Evolutionary conservation across 129 eudicot species (phyloP).

Genomic region (Pittosporum tobira): DNA sequence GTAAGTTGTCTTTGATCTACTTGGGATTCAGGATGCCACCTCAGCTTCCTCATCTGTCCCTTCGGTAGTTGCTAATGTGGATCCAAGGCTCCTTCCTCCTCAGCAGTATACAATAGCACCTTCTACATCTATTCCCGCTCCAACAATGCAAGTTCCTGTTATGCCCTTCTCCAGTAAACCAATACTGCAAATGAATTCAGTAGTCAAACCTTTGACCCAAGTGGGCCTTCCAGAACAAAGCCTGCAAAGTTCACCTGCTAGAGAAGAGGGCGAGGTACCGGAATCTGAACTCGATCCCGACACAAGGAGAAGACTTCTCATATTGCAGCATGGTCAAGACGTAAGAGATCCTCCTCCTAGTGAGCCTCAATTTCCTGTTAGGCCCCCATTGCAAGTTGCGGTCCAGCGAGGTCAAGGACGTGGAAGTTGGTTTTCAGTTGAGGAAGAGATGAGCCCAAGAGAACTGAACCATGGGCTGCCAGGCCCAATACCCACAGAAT

Average conservation of each 20-base stretch:
- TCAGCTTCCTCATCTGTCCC: slow-evolving; percentile 48
- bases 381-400: slow-evolving; percentile 56
- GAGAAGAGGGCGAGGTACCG: slow-evolving; percentile 98
- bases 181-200: slow-evolving; percentile 36
- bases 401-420: slow-evolving; percentile 54
- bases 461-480: slow-evolving; percentile 33
- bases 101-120: slow-evolving; percentile 32
- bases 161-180: slow-evolving; percentile 42
- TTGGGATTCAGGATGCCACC: slow-evolving; percentile 58
- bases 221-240: slow-evolving; percentile 50
- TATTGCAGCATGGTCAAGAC: slow-evolving; percentile 94
- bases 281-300: slow-evolving; percentile 97
- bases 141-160: slow-evolving; percentile 38
- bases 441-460: slow-evolving; percentile 73
- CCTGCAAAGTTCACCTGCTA: slow-evolving; percentile 83
- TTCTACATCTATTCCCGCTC: slow-evolving; percentile 33
- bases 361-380: slow-evolving; percentile 58
- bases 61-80: slow-evolving; percentile 35
- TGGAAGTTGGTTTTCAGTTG: slow-evolving; percentile 77
- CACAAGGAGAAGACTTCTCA: slow-evolving; percentile 88
- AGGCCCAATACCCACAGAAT: slow-evolving; percentile 61
- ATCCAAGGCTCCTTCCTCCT: slow-evolving; percentile 49
- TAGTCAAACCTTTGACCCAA: slow-evolving; percentile 44
- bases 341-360: slow-evolving; percentile 39
- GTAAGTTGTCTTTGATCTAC: slow-evolving; percentile 4